Conservation (phyloP, 768 basidiomycete species). For the Serendipita vermifera region DNA sequence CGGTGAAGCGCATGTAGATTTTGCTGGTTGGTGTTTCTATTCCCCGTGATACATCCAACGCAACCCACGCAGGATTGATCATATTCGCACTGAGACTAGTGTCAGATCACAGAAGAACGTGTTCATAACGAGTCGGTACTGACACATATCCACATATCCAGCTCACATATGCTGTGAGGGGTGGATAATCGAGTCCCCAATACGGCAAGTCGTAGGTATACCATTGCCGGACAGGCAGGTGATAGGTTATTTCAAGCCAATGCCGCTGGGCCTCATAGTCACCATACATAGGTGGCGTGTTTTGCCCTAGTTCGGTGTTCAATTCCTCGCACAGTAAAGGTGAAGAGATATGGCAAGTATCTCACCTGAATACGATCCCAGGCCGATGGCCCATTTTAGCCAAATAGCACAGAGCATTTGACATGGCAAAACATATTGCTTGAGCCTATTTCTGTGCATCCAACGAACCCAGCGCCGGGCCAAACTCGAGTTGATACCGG, state of each 20-base stretch:
- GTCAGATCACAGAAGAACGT: slow-evolving; percentile 9
- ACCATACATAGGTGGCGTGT: slow-evolving; percentile 71
- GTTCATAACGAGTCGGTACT: slow-evolving; percentile 21
- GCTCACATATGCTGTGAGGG: slow-evolving; percentile 79
- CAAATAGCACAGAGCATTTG: slow-evolving; percentile 40
- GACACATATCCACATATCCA: slow-evolving; percentile 72
- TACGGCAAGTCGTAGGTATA: slow-evolving; percentile 80
- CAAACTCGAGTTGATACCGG: slow-evolving; percentile 27
- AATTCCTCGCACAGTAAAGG: not conserved
- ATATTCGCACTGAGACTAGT: slow-evolving; percentile 31
- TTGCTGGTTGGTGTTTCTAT: slow-evolving; percentile 54
- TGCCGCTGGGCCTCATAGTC: slow-evolving; percentile 92
- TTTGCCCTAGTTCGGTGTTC: slow-evolving; percentile 36
- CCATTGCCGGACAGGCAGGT: slow-evolving; percentile 66
- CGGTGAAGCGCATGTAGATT: slow-evolving; percentile 69
- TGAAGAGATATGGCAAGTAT: slow-evolving; percentile 5
- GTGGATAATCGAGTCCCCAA: slow-evolving; percentile 95
- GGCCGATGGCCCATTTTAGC: slow-evolving; percentile 55
- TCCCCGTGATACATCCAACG: slow-evolving; percentile 53
- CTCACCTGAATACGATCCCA: slow-evolving; percentile 77
- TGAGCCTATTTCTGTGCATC: slow-evolving; percentile 61
- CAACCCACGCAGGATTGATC: slow-evolving; percentile 54
- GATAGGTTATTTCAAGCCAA: slow-evolving; percentile 85
- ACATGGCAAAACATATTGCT: slow-evolving; percentile 44
- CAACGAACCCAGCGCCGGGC: slow-evolving; percentile 58